phyloP scores from a whole-genome alignment of 164 flowering plant genomes.

The Berberis thunbergii region DNA sequence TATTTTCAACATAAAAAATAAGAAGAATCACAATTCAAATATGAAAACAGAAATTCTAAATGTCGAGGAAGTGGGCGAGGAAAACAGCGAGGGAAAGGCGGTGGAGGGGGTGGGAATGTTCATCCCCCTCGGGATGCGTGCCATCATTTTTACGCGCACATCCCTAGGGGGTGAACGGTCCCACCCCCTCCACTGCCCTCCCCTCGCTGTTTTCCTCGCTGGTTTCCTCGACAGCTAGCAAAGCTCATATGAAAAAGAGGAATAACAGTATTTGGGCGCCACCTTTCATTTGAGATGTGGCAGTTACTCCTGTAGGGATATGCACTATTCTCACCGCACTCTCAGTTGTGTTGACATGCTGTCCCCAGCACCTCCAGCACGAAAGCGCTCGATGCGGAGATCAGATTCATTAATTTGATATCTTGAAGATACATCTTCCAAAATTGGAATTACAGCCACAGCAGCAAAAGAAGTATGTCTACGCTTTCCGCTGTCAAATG shows the following conservation, averaged over 20 bases:
- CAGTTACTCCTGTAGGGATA: constrained; percentile 84
- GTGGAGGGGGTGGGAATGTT: too few relatives aligned
- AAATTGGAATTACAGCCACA: constrained; percentile 88
- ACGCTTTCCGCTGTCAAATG: constrained; percentile 88
- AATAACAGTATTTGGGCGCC: background rate
- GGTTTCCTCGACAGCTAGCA: too few relatives aligned
- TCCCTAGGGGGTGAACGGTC: too few relatives aligned
- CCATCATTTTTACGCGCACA: too few relatives aligned
- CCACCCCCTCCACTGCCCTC: too few relatives aligned
- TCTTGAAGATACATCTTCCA: constrained; percentile 52
- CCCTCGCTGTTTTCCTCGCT: too few relatives aligned
- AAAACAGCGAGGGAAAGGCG: too few relatives aligned
- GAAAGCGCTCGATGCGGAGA: constrained; percentile 79
- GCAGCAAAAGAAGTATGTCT: constrained; percentile 99
- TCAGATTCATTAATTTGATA: constrained; percentile 88
- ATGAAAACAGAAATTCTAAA: too few relatives aligned
- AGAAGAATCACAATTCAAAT: too few relatives aligned
- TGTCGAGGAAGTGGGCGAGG: too few relatives aligned
- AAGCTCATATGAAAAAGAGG: background rate
- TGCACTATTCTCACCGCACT: constrained; percentile 93
- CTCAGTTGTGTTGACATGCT: constrained; percentile 84
- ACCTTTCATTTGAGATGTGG: constrained; percentile 94
- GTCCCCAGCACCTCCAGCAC: constrained; percentile 97
- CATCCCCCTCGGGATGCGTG: too few relatives aligned
- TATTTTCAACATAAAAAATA: too few relatives aligned